A percentile compares a stretch with the other conserved stretches of the same genome.
phyloP scores from a whole-genome alignment of 768 basidiomycete genomes.

The Dioszegia hungarica region DNA sequence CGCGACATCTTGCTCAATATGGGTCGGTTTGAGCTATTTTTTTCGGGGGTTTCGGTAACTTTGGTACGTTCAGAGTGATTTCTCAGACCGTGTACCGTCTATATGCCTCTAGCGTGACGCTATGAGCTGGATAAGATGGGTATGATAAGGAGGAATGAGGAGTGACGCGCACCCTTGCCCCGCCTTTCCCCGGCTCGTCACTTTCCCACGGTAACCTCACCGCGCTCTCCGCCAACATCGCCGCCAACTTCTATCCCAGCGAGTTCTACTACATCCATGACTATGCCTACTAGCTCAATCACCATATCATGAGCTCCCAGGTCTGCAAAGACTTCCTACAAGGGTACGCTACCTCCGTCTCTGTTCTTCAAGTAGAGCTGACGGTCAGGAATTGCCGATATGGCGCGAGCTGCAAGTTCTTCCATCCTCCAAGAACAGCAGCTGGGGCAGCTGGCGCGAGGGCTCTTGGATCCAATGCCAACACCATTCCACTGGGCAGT shows the following conservation, averaged over 20 bases:
- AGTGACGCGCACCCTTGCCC: too few relatives aligned
- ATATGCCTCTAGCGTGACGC: too few relatives aligned
- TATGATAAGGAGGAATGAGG: too few relatives aligned
- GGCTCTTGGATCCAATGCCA: neutral
- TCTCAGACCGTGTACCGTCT: neutral
- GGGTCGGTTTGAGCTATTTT: neutral
- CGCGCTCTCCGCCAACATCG: neutral
- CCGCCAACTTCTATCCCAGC: neutral
- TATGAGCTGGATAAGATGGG: too few relatives aligned
- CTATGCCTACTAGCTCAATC: neutral
- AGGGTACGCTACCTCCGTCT: neutral
- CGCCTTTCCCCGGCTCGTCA: too few relatives aligned
- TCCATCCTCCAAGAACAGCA: conserved; percentile 16
- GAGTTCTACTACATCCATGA: too few relatives aligned
- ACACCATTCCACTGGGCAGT: conserved; percentile 9
- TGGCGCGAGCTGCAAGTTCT: conserved; percentile 17
- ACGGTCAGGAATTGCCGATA: conserved; percentile 11
- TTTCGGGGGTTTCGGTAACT: neutral
- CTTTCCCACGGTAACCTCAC: neutral
- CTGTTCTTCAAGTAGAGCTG: neutral
- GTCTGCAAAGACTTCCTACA: conserved; percentile 8
- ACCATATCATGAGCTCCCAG: neutral
- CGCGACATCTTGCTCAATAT: conserved; percentile 79
- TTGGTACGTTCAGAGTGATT: neutral
- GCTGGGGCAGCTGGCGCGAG: too few relatives aligned